Evolutionary conservation across 2,329 filamentous ascomycete species (phyloP).

Genomic region (Colletotrichum gloeosporioides): DNA sequence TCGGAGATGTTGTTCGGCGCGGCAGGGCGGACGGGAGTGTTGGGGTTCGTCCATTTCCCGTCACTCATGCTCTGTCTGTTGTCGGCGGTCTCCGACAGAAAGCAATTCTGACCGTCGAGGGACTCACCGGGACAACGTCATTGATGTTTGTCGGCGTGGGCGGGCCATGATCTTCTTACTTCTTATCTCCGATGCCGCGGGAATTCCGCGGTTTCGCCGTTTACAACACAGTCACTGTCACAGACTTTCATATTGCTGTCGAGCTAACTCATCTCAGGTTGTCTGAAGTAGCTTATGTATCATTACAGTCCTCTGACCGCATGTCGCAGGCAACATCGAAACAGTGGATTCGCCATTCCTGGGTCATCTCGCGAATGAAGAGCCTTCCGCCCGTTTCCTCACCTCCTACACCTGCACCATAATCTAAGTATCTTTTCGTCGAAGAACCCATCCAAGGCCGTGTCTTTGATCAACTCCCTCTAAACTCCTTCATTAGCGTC

Average conservation of each 20-base stretch:
- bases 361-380: neutral
- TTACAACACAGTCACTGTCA: neutral
- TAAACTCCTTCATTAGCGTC: neutral
- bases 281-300: neutral
- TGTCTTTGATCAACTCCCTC: neutral
- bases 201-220: neutral
- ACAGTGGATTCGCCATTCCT: neutral
- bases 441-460: neutral
- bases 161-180: neutral
- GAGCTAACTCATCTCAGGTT: neutral
- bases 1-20: slow-evolving; percentile 6
- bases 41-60: neutral
- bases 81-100: slow-evolving; percentile 12
- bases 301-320: neutral
- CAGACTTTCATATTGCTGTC: neutral
- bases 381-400: neutral
- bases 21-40: neutral
- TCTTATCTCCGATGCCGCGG: neutral
- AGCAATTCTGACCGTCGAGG: neutral
- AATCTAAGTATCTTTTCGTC: neutral
- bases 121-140: neutral
- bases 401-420: neutral
- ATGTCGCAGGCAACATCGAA: neutral
- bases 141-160: neutral
- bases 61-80: neutral